Evolutionary conservation across 2,329 filamentous ascomycete species (phyloP).

Genomic region (Cephalotrichum gorgonifer): DNA sequence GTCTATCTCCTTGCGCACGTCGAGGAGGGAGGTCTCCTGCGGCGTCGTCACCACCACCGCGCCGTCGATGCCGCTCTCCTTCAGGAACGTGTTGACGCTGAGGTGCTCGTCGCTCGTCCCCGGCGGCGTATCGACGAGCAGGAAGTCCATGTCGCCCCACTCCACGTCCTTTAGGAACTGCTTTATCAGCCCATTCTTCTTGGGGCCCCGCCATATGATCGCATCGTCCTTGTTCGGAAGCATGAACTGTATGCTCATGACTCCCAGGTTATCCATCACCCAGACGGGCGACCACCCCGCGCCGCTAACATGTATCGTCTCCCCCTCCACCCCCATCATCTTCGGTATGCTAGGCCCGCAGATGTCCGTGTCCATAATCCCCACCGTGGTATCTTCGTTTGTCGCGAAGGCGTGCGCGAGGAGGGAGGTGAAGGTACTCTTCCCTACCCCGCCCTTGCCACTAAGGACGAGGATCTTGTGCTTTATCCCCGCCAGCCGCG

Average conservation of each 20-base stretch:
- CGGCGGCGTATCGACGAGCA: constrained; percentile 90
- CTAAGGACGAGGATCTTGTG: constrained; percentile 91
- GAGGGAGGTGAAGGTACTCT: constrained; percentile 85
- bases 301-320: constrained; percentile 85
- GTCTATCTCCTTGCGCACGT: constrained; percentile 95
- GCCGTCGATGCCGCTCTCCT: constrained; percentile 84
- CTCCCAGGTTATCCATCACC: constrained; percentile 85
- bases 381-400: constrained; percentile 69
- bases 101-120: constrained; percentile 94
- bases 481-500: constrained; percentile 67
- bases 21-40: constrained; percentile 83
- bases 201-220: constrained; percentile 93
- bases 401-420: constrained; percentile 82
- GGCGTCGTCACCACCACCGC: constrained; percentile 91
- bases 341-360: constrained; percentile 94
- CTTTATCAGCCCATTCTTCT: constrained; percentile 98
- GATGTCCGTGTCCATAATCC: constrained; percentile 97
- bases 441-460: constrained; percentile 94
- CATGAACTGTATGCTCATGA: constrained; percentile 99
- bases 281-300: constrained; percentile 92
- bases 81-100: constrained; percentile 83
- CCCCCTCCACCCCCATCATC: constrained; percentile 94
- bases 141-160: constrained; percentile 89
- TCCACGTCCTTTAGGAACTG: constrained; percentile 96
- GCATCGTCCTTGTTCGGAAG: constrained; percentile 87